Percentiles rank a stretch among this genome's conserved stretches.
Evolutionary conservation across 345 rosid species (phyloP).

Genomic region (Acer negundo): DNA sequence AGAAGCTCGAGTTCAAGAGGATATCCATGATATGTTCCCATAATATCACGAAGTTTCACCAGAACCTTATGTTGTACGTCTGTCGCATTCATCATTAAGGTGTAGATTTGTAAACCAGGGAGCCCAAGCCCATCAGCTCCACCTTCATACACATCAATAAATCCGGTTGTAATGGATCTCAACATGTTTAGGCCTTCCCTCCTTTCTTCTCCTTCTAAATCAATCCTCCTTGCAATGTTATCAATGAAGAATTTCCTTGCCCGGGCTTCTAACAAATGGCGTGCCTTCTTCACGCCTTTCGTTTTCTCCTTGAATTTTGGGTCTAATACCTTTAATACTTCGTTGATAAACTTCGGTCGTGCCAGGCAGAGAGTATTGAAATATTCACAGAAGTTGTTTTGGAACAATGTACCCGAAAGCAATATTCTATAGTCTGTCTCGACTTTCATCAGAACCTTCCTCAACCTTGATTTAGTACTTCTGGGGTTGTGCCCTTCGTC

Average conservation of each 20-base stretch:
- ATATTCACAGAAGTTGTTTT: constrained; percentile 95
- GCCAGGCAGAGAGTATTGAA: constrained; percentile 91
- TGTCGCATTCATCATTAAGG: constrained; percentile 83
- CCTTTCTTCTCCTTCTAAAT: constrained; percentile 74
- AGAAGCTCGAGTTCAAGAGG: constrained; percentile 85
- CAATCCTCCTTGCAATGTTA: constrained; percentile 76
- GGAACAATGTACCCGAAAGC: constrained; percentile 92
- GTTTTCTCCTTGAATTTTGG: constrained; percentile 53
- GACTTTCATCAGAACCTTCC: constrained; percentile 91
- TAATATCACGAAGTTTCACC: constrained; percentile 61
- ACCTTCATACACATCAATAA: constrained; percentile 87
- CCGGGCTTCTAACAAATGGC: constrained; percentile 66
- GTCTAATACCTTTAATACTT: constrained; percentile 67
- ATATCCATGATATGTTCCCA: constrained; percentile 63
- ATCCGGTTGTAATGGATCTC: constrained; percentile 68
- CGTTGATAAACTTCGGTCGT: constrained; percentile 75
- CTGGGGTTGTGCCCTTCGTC: constrained; percentile 97
- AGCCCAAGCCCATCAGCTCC: constrained; percentile 62
- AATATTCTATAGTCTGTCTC: constrained; percentile 70
- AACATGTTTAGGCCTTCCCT: constrained; percentile 77
- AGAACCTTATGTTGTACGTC: constrained; percentile 62
- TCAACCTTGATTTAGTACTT: constrained; percentile 87
- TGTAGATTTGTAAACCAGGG: constrained; percentile 91
- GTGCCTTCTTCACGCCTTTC: constrained; percentile 51
- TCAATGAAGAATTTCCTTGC: constrained; percentile 86